Evolutionary conservation across 257 asterid species (phyloP).

Genomic region (Fraxinus excelsior): DNA sequence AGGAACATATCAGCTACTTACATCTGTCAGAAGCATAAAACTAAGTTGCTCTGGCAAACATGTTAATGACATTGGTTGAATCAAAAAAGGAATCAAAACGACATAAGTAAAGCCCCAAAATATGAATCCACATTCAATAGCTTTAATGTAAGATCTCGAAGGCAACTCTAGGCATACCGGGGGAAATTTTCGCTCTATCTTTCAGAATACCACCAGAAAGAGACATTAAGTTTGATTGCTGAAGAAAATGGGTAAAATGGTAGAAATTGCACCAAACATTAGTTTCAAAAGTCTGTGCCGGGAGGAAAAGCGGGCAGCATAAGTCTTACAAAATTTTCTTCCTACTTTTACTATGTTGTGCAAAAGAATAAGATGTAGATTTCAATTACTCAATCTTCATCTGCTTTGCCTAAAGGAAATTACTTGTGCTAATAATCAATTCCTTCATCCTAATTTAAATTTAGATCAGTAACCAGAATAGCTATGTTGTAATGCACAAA

Average conservation of each 20-base stretch:
- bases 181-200: neutral
- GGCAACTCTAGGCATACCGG: slow-evolving; percentile 2
- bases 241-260: neutral
- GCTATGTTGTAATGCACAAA: neutral
- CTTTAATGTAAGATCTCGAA: neutral
- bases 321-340: neutral
- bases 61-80: neutral
- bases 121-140: slow-evolving; percentile 15
- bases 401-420: neutral
- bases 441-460: neutral
- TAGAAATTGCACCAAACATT: neutral
- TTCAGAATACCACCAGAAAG: neutral
- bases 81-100: neutral
- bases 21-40: slow-evolving; percentile 11
- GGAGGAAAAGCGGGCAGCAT: neutral
- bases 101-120: neutral
- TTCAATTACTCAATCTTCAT: neutral
- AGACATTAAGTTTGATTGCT: neutral
- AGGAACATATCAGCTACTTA: neutral
- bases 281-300: neutral
- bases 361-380: neutral
- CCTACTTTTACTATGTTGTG: neutral
- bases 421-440: neutral
- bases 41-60: slow-evolving; percentile 15
- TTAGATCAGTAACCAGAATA: neutral